A percentile compares a stretch with the other conserved stretches of the same genome.
Conservation (phyloP, 2,329 filamentous ascomycete species). For the Cladophialophora exuberans region DNA sequence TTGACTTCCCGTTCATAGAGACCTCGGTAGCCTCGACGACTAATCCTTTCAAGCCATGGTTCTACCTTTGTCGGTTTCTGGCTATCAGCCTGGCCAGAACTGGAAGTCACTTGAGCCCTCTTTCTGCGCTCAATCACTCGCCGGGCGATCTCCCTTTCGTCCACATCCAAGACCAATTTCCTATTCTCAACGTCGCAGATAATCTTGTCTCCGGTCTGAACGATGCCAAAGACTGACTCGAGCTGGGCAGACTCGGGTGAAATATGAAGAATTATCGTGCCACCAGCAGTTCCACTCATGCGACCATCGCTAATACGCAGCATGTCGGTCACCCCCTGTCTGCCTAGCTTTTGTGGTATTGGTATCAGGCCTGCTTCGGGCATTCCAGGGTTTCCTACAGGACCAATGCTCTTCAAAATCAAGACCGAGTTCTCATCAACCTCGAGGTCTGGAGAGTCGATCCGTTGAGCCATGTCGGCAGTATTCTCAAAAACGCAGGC, state of each 20-base stretch:
- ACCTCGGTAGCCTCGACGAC: constrained; percentile 43
- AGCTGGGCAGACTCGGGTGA: constrained; percentile 55
- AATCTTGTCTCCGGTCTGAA: constrained; percentile 54
- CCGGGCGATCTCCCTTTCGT: constrained; percentile 45
- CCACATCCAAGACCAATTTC: constrained; percentile 46
- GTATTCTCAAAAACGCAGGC: constrained; percentile 55
- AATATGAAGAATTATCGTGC: constrained; percentile 58
- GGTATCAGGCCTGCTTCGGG: constrained; percentile 57
- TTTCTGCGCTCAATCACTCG: constrained; percentile 39
- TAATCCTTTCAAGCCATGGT: constrained; percentile 34
- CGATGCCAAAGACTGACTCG: constrained; percentile 52
- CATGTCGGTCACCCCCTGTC: constrained; percentile 56
- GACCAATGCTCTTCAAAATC: constrained; percentile 54
- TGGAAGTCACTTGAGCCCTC: background rate
- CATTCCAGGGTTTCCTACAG: constrained; percentile 57
- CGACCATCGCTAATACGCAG: constrained; percentile 57
- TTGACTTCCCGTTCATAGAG: constrained; percentile 49
- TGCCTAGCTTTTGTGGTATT: constrained; percentile 53
- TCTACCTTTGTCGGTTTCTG: constrained; percentile 4
- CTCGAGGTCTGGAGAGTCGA: constrained; percentile 50
- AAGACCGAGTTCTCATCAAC: constrained; percentile 52
- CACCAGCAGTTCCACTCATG: constrained; percentile 60
- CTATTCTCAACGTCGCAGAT: constrained; percentile 50
- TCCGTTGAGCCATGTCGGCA: constrained; percentile 49
- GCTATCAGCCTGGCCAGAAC: background rate